Evolutionary conservation across 345 rosid species (phyloP), one percentile per base, ranked within the genome.

Genomic region (Lepidium sativum): DNA sequence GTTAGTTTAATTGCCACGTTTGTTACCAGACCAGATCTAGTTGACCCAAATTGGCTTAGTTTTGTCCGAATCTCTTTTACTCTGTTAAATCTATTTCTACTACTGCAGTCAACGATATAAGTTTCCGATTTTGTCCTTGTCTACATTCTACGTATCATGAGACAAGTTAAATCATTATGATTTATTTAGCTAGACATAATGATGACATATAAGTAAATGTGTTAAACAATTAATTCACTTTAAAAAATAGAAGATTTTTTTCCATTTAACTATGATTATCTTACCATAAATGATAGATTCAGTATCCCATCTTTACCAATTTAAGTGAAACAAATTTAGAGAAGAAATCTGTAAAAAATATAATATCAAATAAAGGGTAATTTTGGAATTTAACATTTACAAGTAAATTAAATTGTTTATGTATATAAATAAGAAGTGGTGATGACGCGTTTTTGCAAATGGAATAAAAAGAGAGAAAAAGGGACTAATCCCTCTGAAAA

Each of bases 11-110:
- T 53, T 4, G 39, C 39, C 39, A 53, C 21, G 40, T 54, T 54
- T 54, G 47, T 44, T 67, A 68, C 67, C 38, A 51, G 52, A 49
- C 60, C 66, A 53, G 40, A 59, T 50, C 67, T 5, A n/a, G 53
- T 60, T 59, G 73, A 60, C 60, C 60, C 53, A 59, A 40, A 33
- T 14, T 35, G 39, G 63, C 8, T n/a, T 49, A 20, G 43, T 58
- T 58, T 18, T 67, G 65, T 67, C 56, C 13, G 56, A 48, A 23
- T 25, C 37, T 17, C 25, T 11, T 21, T n/a, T 48, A 27, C 25
- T 2, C 25, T 2, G 25, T 23, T 23, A 23, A 23, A 23, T 23
- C 25, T 23, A 23, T 23, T 23, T 23, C 25, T 23, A 23, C 25
- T 1, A 23, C 25, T 23, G 25, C 25, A 23, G 25, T 23, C 25